A percentile compares a stretch with the other conserved stretches of the same genome.
These are phyloP conservation scores for Rhexocercosporidium sp. DNA, from an alignment of 2,329 filamentous ascomycete species.

Conservation along the genomic window DNA sequence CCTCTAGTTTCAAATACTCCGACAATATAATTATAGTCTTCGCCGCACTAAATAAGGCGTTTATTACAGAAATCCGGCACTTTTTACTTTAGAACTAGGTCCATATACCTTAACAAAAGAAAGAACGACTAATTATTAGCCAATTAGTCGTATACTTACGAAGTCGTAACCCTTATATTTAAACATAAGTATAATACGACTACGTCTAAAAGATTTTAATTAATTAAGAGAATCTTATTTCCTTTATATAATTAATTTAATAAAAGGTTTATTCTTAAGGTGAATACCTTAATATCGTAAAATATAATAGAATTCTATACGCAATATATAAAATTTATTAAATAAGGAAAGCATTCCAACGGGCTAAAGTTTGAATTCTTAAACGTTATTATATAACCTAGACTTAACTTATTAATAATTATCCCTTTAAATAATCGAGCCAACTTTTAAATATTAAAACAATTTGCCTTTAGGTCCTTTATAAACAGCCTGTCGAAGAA, in stretches of 20 bases:
- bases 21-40: neutral
- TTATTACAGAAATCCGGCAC: neutral
- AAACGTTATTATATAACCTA: neutral
- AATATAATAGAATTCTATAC: neutral
- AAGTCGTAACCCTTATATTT: neutral
- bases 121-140: neutral
- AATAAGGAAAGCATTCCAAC: neutral
- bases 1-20: neutral
- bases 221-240: neutral
- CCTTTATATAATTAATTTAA: neutral
- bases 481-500: neutral
- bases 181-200: neutral
- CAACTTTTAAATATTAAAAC: slow-evolving; percentile 1
- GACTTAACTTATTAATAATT: neutral
- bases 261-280: neutral
- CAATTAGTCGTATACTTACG: neutral
- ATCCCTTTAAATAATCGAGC: neutral
- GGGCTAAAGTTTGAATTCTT: neutral
- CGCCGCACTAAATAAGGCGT: neutral
- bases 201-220: neutral
- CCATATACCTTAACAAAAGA: neutral
- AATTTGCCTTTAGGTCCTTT: neutral
- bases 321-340: neutral
- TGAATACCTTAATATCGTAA: neutral
- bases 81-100: neutral